These are phyloP conservation scores for Rhodotorula babjevae DNA, from an alignment of 768 basidiomycete species.

Conservation along the genomic window DNA sequence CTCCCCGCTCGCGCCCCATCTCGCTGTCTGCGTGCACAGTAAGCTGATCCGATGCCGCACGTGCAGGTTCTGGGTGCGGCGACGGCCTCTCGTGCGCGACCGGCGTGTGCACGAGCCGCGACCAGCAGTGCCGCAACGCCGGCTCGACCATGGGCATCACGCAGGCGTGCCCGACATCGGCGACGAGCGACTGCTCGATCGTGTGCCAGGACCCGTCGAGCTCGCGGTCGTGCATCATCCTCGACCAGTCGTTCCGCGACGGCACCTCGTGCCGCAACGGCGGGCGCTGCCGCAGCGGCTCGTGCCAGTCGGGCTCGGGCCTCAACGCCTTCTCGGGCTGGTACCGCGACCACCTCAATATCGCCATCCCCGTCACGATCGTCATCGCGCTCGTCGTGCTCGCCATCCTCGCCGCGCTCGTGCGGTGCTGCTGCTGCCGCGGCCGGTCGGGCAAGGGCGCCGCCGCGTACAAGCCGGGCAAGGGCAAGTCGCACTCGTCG, in stretches of 20 bases:
- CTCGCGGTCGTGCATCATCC: conserved; percentile 61
- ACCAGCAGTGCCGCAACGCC: conserved; percentile 67
- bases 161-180: conserved; percentile 58
- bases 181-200: conserved; percentile 59
- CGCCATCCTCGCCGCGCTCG: conserved; percentile 56
- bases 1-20: too few species aligned
- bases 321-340: conserved; percentile 55
- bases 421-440: conserved; percentile 40
- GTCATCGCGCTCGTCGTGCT: conserved; percentile 63
- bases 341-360: conserved; percentile 30
- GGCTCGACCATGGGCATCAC: conserved; percentile 67
- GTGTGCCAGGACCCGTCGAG: conserved; percentile 69
- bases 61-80: conserved; percentile 63
- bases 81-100: conserved; percentile 66
- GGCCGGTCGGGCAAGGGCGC: conserved; percentile 5
- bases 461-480: conserved; percentile 1
- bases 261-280: conserved; percentile 85
- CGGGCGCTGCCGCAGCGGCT: conserved; percentile 79
- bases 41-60: background rate
- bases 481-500: background rate
- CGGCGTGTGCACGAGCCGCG: conserved; percentile 70
- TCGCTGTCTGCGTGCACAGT: background rate
- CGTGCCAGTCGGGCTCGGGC: conserved; percentile 58
- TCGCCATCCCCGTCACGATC: conserved; percentile 64
- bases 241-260: conserved; percentile 68